These are phyloP conservation scores for Cryptococcus deneoformans DNA, from an alignment of 1,284 basidiomycete species.

Conservation along the genomic window DNA sequence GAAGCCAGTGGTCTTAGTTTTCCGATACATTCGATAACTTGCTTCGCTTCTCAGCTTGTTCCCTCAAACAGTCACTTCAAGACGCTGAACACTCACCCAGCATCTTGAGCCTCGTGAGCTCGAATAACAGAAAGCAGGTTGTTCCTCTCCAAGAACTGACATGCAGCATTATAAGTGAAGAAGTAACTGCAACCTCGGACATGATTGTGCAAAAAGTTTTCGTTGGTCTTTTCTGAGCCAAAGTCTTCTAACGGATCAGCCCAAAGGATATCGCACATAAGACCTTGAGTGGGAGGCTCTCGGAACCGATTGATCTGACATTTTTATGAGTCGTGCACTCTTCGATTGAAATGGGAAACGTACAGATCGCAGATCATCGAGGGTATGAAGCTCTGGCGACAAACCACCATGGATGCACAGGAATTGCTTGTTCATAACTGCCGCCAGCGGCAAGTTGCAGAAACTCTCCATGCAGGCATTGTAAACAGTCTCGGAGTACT, in stretches of 20 bases:
- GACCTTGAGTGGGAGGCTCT: slow-evolving; percentile 87
- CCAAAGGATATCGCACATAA: slow-evolving; percentile 97
- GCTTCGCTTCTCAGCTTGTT: no score
- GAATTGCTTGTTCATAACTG: slow-evolving; percentile 97
- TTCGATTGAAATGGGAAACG: slow-evolving; percentile 27
- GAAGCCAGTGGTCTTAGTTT: slow-evolving; percentile 85
- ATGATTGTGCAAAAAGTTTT: slow-evolving; percentile 82
- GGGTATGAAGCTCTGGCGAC: slow-evolving; percentile 82
- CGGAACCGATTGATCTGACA: slow-evolving; percentile 85
- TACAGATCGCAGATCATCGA: slow-evolving; percentile 81
- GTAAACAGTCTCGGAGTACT: slow-evolving; percentile 86
- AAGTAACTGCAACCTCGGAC: slow-evolving; percentile 95
- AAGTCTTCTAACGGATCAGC: slow-evolving; percentile 93
- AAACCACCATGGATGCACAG: slow-evolving; percentile 92
- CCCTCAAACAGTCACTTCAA: neutral
- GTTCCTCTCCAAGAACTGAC: slow-evolving; percentile 90
- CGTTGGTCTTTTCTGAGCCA: slow-evolving; percentile 84
- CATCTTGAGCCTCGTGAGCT: slow-evolving; percentile 93
- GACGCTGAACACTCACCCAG: slow-evolving; percentile 61
- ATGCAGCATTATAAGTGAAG: slow-evolving; percentile 93
- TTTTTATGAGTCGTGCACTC: neutral
- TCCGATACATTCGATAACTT: slow-evolving; percentile 92
- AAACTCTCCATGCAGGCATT: slow-evolving; percentile 92
- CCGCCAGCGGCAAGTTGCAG: slow-evolving; percentile 85
- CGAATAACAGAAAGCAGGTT: slow-evolving; percentile 92